Percentiles rank a stretch among this genome's conserved stretches.
Conservation (phyloP, 352 stramenopile species). For the Globisporangium radiosum region DNA sequence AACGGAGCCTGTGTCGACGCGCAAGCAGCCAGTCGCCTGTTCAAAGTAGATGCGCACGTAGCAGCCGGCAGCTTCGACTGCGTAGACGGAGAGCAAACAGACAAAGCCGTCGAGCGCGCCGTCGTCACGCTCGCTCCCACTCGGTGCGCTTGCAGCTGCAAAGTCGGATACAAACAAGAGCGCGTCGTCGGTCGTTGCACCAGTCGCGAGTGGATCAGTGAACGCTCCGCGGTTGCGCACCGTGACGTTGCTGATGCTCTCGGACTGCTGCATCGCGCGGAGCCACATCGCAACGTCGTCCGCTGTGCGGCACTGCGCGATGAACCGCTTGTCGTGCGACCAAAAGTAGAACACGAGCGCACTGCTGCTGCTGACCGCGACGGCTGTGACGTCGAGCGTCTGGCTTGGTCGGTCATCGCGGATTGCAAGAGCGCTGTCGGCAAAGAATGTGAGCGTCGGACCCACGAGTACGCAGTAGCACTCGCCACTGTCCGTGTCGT, state of each 20-base stretch:
- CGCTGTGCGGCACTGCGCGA: conserved; percentile 18
- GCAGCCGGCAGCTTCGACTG: conserved; percentile 49
- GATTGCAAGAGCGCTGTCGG: conserved; percentile 25
- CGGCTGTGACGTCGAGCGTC: conserved; percentile 36
- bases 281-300: conserved; percentile 54
- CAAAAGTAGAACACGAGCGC: conserved; percentile 42
- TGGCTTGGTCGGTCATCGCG: conserved; percentile 23
- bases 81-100: conserved; percentile 71
- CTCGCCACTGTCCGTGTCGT: conserved; percentile 24
- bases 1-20: conserved; percentile 52
- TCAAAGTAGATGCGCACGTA: conserved; percentile 77
- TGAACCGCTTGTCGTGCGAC: conserved; percentile 31
- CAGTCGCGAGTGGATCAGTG: not conserved
- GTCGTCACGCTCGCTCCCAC: not conserved
- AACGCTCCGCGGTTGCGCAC: conserved; percentile 17
- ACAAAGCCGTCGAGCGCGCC: conserved; percentile 38
- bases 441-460: conserved; percentile 50
- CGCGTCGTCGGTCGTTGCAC: conserved; percentile 12
- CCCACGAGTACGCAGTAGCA: conserved; percentile 62
- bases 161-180: conserved; percentile 25
- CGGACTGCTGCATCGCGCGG: conserved; percentile 42
- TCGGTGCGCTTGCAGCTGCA: conserved; percentile 3
- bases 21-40: conserved; percentile 45
- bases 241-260: conserved; percentile 27
- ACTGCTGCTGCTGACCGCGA: conserved; percentile 22